A percentile compares a stretch with the other conserved stretches of the same genome.
phyloP scores from a whole-genome alignment of 345 rosid genomes.

The Acer saccharum region DNA sequence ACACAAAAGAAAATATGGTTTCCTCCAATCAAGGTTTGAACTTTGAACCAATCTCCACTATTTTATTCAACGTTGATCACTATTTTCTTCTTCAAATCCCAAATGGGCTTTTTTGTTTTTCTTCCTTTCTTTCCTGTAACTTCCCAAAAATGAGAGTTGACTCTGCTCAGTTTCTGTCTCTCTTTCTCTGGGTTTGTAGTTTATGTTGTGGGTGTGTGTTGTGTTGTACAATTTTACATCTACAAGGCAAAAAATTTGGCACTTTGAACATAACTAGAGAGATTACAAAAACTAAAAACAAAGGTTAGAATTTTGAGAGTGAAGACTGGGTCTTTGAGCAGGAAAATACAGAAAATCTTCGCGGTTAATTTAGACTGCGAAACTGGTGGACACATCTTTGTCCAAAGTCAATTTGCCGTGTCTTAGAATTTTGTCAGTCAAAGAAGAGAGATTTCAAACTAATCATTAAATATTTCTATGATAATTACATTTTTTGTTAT shows the following conservation, averaged over 20 bases:
- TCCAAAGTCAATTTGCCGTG: slow-evolving; percentile 20
- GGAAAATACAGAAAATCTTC: not conserved
- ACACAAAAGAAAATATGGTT: not conserved
- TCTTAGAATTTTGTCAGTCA: slow-evolving; percentile 1
- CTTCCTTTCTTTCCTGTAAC: not conserved
- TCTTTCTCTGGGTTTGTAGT: not conserved
- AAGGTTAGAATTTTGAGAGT: not conserved
- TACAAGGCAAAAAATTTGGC: not conserved
- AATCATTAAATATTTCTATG: too few relatives aligned
- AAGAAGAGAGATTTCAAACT: not conserved
- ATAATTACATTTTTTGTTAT: too few relatives aligned
- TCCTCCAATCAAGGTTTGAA: not conserved
- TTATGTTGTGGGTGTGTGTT: not conserved
- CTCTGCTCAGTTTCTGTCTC: not conserved
- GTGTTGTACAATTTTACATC: not conserved
- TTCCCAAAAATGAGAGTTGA: not conserved
- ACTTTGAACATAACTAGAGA: not conserved
- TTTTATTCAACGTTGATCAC: not conserved
- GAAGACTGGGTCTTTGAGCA: not conserved
- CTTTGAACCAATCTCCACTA: not conserved
- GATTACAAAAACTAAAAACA: not conserved
- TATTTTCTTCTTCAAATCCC: not conserved
- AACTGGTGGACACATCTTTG: not conserved
- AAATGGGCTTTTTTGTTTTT: not conserved
- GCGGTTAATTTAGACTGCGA: not conserved